A percentile compares a stretch with the other conserved stretches of the same genome.
Evolutionary conservation across 805 yeast species (phyloP).

Genomic region (Saccharomyces eubayanus): DNA sequence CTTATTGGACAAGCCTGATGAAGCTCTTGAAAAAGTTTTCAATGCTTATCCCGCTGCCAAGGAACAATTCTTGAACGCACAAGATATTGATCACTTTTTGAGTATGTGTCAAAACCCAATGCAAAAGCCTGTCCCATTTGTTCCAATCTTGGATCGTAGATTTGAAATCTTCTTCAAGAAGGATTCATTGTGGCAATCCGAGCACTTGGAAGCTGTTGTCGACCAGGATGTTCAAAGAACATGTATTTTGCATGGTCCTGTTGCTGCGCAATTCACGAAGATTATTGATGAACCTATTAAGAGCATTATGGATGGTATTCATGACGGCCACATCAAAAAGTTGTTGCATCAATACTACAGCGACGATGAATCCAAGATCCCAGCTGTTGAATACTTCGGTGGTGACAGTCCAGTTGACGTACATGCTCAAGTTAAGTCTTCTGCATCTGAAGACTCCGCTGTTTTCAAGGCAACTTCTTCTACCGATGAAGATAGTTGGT

Average conservation of each 20-base stretch:
- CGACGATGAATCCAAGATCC: slow-evolving; percentile 65
- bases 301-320: slow-evolving; percentile 79
- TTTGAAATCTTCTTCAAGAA: slow-evolving; percentile 95
- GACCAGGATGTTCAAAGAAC: slow-evolving; percentile 96
- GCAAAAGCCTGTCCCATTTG: slow-evolving; percentile 97
- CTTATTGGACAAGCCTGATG: slow-evolving; percentile 61
- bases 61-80: slow-evolving; percentile 82
- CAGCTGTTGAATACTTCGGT: slow-evolving; percentile 84
- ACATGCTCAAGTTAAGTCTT: slow-evolving; percentile 7
- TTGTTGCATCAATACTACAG: slow-evolving; percentile 62
- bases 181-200: slow-evolving; percentile 98
- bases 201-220: slow-evolving; percentile 90
- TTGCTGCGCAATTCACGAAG: slow-evolving; percentile 87
- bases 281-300: slow-evolving; percentile 87
- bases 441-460: slow-evolving; percentile 25
- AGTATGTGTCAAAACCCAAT: slow-evolving; percentile 69
- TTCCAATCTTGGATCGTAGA: slow-evolving; percentile 89
- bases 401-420: slow-evolving; percentile 45
- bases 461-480: slow-evolving; percentile 34
- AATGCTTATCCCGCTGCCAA: slow-evolving; percentile 64
- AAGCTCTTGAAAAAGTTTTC: slow-evolving; percentile 51
- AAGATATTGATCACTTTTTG: slow-evolving; percentile 90
- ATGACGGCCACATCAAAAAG: slow-evolving; percentile 76
- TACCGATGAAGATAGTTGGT: slow-evolving; percentile 52
- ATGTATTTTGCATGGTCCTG: slow-evolving; percentile 98